Percentiles rank a stretch among this genome's conserved stretches.
These are phyloP conservation scores for Micractinium sp. DNA, from an alignment of 139 green algal species.

Conservation along the genomic window DNA sequence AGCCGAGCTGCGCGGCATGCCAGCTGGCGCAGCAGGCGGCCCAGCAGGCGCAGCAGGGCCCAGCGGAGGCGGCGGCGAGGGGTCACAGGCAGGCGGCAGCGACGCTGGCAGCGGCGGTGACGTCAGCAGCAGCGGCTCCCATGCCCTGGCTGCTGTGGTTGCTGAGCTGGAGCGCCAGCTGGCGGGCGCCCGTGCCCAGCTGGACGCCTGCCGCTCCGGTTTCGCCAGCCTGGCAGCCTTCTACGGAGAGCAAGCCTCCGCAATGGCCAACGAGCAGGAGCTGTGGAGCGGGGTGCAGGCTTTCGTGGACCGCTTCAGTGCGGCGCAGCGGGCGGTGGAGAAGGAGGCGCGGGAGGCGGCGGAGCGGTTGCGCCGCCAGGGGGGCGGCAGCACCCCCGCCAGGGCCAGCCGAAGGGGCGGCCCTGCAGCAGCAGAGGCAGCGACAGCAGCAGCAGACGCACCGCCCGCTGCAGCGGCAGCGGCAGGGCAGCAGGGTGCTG, in stretches of 20 bases:
- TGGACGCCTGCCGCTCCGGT: slow-evolving; percentile 9
- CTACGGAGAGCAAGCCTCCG: slow-evolving; percentile 48
- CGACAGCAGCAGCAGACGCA: neutral
- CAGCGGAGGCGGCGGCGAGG: neutral
- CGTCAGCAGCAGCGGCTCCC: neutral
- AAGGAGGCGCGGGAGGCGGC: neutral
- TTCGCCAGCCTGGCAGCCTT: slow-evolving; percentile 42
- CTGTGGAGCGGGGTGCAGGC: slow-evolving; percentile 44
- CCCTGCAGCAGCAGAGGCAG: neutral
- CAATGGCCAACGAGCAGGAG: slow-evolving; percentile 42
- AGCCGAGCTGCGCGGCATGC: slow-evolving; percentile 19
- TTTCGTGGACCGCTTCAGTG: slow-evolving; percentile 40
- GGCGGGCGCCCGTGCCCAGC: slow-evolving; percentile 11
- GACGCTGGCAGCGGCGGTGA: neutral
- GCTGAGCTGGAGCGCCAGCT: slow-evolving; percentile 36
- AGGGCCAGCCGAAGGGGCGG: neutral
- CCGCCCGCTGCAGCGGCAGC: too few relatives aligned
- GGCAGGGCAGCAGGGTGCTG: neutral
- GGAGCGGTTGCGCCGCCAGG: slow-evolving; percentile 4
- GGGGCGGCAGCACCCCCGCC: neutral
- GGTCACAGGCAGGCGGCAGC: neutral
- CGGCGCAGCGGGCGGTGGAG: slow-evolving; percentile 23
- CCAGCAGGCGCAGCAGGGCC: too few relatives aligned
- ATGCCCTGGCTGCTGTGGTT: neutral
- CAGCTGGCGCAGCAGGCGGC: neutral